Evolutionary conservation across 495 filamentous ascomycete genomes (phyloP), one percentile per base, ranked within the genome.

Genomic region (Neurospora sp.): DNA sequence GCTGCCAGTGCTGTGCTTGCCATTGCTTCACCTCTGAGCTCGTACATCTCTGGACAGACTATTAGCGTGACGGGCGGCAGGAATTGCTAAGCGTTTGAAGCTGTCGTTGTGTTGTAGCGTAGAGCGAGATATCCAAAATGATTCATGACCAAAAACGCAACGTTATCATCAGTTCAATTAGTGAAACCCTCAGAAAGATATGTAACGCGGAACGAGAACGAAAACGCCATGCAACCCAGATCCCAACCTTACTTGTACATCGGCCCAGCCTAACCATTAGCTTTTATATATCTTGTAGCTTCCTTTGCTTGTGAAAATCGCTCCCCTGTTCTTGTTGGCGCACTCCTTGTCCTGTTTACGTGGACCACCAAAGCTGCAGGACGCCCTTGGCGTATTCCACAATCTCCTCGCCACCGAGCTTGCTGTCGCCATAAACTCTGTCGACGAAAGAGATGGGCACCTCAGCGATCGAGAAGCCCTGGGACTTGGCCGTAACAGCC

Each of bases 361-460:
- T 80, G 39, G 77, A 74, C 80, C 80, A 81, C 95, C 95, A 98
- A 72, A 98, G 83, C 77, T 82, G 91, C 71, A 98, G 77, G 38
- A 99, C 94, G 8, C 96, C 96, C 88, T 97, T 97, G 44, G 93
- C 89, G 82, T 98, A 99, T 81, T 97, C 93, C n/a, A 96, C 93
- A 83, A 99, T 99, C 87, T 99, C 96, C 81, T 92, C 89, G 12
- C 93, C 94, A 8, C 95, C 94, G 38, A 98, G 83, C 86, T 99
- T 99, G 78, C 91, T 94, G 81, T 98, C 96, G 5, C 96, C 96
- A 79, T 96, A 98, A 42, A 99, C 83, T 48, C 96, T 89, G 81
- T 99, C 96, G 53, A 99, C 96, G 82, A 99, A 99, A 31, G 88
- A 91, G 76, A 99, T 98, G 6, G 95, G 96, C 72, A 96, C 94